Percentiles rank a stretch among this genome's conserved stretches.
These are phyloP conservation scores for Solanum lycopersicoides DNA, from an alignment of 257 asterid species.

Conservation along the genomic window DNA sequence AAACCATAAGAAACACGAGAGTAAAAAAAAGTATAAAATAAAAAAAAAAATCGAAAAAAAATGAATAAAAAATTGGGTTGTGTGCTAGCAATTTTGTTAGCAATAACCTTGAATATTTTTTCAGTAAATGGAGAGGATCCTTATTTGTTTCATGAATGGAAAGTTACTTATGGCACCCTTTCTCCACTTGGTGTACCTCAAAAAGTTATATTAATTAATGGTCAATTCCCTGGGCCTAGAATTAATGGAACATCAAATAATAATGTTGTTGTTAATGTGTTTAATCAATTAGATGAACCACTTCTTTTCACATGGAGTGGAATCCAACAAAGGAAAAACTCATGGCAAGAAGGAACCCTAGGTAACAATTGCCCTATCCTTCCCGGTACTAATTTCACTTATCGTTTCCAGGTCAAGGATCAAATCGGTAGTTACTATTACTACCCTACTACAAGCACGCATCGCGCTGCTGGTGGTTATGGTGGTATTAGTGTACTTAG, in stretches of 20 bases:
- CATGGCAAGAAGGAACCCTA: slow-evolving; percentile 41
- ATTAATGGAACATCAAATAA: slow-evolving; percentile 20
- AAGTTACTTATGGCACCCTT: slow-evolving; percentile 32
- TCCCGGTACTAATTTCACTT: slow-evolving; percentile 38
- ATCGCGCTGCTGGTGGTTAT: slow-evolving; percentile 49
- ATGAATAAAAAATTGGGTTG: background rate
- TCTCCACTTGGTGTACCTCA: slow-evolving; percentile 41
- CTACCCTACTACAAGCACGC: slow-evolving; percentile 47
- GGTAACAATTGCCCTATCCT: slow-evolving; percentile 50
- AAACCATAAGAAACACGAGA: background rate
- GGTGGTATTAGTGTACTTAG: slow-evolving; percentile 39
- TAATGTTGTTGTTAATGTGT: slow-evolving; percentile 30
- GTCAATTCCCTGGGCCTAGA: slow-evolving; percentile 45
- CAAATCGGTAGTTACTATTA: slow-evolving; percentile 37
- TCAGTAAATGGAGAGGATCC: slow-evolving; percentile 36
- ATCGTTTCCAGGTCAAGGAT: slow-evolving; percentile 11
- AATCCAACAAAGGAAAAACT: slow-evolving; percentile 48
- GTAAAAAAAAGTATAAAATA: background rate
- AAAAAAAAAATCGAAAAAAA: no score
- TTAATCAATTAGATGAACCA: slow-evolving; percentile 52
- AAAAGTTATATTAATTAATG: slow-evolving; percentile 38
- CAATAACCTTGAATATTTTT: background rate
- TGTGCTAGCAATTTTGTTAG: background rate
- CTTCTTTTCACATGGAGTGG: slow-evolving; percentile 51
- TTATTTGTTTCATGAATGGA: slow-evolving; percentile 38